These are phyloP conservation scores for Fomitopsis betulina DNA, from an alignment of 1,284 basidiomycete species.

Conservation along the genomic window DNA sequence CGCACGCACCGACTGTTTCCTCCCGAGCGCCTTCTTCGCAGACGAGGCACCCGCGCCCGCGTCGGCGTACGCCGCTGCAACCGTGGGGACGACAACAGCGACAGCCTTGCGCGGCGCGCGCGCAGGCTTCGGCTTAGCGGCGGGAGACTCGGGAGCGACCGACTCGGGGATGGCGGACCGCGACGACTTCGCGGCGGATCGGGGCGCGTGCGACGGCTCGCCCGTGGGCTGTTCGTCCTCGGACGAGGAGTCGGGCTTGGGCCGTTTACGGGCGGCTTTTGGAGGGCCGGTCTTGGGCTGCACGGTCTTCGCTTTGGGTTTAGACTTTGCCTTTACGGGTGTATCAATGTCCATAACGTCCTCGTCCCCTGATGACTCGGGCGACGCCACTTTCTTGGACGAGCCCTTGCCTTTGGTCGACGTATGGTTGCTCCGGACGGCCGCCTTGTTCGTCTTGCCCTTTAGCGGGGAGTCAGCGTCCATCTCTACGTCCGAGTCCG, in stretches of 20 bases:
- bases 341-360: not conserved
- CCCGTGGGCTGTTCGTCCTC: not conserved
- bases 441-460: not conserved
- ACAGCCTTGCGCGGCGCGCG: not conserved
- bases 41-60: not conserved
- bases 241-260: not conserved
- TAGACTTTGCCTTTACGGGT: not conserved
- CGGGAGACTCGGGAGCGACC: not conserved
- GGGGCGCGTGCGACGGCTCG: not conserved
- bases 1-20: slow-evolving; percentile 2
- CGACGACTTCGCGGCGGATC: not conserved
- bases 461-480: not conserved
- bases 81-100: slow-evolving; percentile 6
- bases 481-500: not conserved
- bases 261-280: not conserved
- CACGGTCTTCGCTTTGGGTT: not conserved
- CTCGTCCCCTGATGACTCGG: not conserved
- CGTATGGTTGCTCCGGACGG: too few species aligned
- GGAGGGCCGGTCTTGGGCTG: not conserved
- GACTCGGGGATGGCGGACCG: slow-evolving; percentile 1
- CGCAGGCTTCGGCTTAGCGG: not conserved
- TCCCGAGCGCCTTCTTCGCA: not conserved
- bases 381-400: not conserved
- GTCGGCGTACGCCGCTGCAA: not conserved
- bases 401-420: not conserved